phyloP scores from a whole-genome alignment of 805 yeast genomes.

The Schizosaccharomyces lindneri region DNA sequence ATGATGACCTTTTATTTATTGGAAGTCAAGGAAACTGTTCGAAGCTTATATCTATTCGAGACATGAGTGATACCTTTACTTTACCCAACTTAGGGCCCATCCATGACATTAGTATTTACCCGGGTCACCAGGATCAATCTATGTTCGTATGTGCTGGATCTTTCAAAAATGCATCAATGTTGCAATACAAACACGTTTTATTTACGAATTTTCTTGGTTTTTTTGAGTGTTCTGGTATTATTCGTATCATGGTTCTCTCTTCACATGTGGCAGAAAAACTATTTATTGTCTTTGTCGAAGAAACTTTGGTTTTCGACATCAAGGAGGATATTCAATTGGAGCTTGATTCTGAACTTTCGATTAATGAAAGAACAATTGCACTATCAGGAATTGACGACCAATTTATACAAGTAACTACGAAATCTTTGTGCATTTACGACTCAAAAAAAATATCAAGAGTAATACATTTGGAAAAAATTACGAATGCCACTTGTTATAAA shows the following conservation, averaged over 20 bases:
- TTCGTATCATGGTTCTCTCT: not conserved
- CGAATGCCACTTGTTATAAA: not conserved
- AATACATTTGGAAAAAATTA: not conserved
- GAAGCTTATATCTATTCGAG: not conserved
- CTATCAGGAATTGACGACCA: not conserved
- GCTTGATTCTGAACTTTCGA: not conserved
- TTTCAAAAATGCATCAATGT: not conserved
- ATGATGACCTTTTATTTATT: not conserved
- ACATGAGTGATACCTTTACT: not conserved
- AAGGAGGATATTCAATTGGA: not conserved
- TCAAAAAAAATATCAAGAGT: not conserved
- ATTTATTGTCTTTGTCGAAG: not conserved
- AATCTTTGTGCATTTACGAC: not conserved
- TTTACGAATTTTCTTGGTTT: not conserved
- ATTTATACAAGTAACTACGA: not conserved
- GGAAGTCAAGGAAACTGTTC: not conserved
- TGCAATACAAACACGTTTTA: not conserved
- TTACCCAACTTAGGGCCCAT: not conserved
- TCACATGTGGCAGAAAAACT: not conserved
- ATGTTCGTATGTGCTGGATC: not conserved
- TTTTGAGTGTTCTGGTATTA: not conserved
- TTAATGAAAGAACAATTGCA: not conserved
- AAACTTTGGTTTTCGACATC: not conserved
- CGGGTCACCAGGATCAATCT: not conserved
- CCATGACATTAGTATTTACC: not conserved